phyloP scores from a whole-genome alignment of 441 rosid species.

The Adansonia madagascariensis region DNA sequence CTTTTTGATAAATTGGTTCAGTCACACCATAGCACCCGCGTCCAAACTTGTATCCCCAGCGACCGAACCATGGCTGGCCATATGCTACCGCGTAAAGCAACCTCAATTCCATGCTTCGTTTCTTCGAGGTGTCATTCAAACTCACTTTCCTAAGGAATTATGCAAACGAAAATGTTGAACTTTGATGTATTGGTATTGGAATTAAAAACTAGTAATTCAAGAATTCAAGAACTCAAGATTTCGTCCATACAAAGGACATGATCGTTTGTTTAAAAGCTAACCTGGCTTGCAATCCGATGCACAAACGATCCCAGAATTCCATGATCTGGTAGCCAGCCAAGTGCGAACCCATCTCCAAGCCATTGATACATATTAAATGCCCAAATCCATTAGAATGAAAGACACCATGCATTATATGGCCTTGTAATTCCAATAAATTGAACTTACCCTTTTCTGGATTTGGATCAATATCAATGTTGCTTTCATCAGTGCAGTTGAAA shows the following conservation, averaged over 20 bases:
- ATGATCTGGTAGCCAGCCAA: slow-evolving; percentile 73
- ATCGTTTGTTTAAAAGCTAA: slow-evolving; percentile 2
- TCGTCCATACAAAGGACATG: too few relatives aligned
- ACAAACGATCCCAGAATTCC: slow-evolving; percentile 87
- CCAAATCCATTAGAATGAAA: slow-evolving; percentile 90
- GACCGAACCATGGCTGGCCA: background rate
- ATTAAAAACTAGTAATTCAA: slow-evolving; percentile 39
- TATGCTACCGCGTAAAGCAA: slow-evolving; percentile 45
- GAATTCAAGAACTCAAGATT: background rate
- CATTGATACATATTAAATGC: slow-evolving; percentile 75
- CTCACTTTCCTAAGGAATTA: background rate
- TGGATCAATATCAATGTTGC: slow-evolving; percentile 7
- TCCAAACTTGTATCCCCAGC: slow-evolving; percentile 28
- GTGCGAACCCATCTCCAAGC: slow-evolving; percentile 65
- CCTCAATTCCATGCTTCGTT: slow-evolving; percentile 79
- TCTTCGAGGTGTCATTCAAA: slow-evolving; percentile 64
- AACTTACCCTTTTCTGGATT: slow-evolving; percentile 40
- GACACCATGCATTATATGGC: slow-evolving; percentile 74
- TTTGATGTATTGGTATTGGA: slow-evolving; percentile 25
- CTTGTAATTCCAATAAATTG: slow-evolving; percentile 53
- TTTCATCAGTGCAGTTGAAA: slow-evolving; percentile 42
- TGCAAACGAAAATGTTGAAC: slow-evolving; percentile 43
- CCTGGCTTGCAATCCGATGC: slow-evolving; percentile 78
- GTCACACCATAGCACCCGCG: slow-evolving; percentile 53
- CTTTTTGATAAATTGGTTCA: slow-evolving; percentile 61